Conservation (phyloP, 495 filamentous ascomycete genomes). For the Hyaloscypha variabilis region DNA sequence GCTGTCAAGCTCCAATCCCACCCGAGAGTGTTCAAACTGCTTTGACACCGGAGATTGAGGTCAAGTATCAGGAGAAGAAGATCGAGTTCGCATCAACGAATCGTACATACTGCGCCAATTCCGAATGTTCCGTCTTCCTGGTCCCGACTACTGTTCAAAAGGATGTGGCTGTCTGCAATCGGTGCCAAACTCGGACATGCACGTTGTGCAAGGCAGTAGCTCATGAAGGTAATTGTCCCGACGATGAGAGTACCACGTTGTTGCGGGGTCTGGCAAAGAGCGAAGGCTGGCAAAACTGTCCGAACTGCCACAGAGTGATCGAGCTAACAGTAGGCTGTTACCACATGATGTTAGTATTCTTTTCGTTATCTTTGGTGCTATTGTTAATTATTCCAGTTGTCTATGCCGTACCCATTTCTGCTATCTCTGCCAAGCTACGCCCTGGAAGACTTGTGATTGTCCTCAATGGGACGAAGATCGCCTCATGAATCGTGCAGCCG, state of each 20-base stretch:
- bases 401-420: conserved; percentile 54
- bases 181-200: conserved; percentile 39
- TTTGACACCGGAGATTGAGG: conserved; percentile 7
- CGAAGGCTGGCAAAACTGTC: conserved; percentile 20
- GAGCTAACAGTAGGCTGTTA: too few species aligned
- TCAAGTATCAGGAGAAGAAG: conserved; percentile 16
- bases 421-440: conserved; percentile 48
- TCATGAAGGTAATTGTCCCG: conserved; percentile 7
- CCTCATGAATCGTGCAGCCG: conserved; percentile 1
- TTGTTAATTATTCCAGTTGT: conserved; percentile 39
- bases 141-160: not conserved
- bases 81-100: conserved; percentile 23
- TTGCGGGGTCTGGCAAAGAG: conserved; percentile 1
- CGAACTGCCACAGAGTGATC: too few species aligned
- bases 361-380: too few species aligned
- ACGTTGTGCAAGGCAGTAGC: conserved; percentile 38
- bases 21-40: not conserved
- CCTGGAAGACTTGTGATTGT: conserved; percentile 53
- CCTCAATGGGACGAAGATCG: conserved; percentile 37
- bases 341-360: too few species aligned
- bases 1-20: conserved; percentile 2
- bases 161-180: conserved; percentile 33
- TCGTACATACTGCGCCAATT: conserved; percentile 24
- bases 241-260: not conserved
- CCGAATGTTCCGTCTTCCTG: conserved; percentile 26